Evolutionary conservation across 805 yeast species (phyloP), one percentile per base, ranked within the genome.

Genomic region (Kazachstania kunashirensis): DNA sequence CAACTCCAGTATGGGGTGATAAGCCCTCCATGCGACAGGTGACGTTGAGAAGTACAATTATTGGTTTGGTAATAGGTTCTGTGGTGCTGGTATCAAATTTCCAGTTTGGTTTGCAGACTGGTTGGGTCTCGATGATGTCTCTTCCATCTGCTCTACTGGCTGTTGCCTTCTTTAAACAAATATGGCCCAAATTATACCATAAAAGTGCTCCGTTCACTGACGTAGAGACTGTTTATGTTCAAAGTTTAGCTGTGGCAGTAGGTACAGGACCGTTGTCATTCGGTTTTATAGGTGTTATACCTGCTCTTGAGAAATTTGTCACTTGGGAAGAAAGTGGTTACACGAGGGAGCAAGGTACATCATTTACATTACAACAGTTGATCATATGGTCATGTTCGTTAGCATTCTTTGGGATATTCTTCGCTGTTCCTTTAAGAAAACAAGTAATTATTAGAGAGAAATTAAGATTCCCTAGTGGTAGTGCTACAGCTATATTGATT

Each of bases 91-190:
- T 86, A 13, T 84, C 96, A 4, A 89, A 89, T 59, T 92, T 92
- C 62, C 97, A 89, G 55, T 89, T 89, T 56, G 98, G 97, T 1
- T 65, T 89, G 15, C 98, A 89, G 55, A 89, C 96, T 0, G 98
- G 98, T 2, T 89, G 98, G 98, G 96, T 92, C 5, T 85, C 96
- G 9, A 89, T 89, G 98, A 92, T 89, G 98, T 83, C 95, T 16
- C 65, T 89, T 37, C 97, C 98, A 0, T 80, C 95, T 4, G 96
- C 97, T 0, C 60, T 89, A 36, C 61, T 89, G 18, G 96, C 94
- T 0, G 88, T 77, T 56, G 81, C 96, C 0, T 64, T 82, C 14
- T 89, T 88, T 65, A 84, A 78, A 48, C 62, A 75, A 4, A 48
- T 79, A 2, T 52, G 59, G 55, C 63, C 63, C 1, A 3, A 42